phyloP scores from a whole-genome alignment of 495 filamentous ascomycete species.

The Hypoxylon trugodes region DNA sequence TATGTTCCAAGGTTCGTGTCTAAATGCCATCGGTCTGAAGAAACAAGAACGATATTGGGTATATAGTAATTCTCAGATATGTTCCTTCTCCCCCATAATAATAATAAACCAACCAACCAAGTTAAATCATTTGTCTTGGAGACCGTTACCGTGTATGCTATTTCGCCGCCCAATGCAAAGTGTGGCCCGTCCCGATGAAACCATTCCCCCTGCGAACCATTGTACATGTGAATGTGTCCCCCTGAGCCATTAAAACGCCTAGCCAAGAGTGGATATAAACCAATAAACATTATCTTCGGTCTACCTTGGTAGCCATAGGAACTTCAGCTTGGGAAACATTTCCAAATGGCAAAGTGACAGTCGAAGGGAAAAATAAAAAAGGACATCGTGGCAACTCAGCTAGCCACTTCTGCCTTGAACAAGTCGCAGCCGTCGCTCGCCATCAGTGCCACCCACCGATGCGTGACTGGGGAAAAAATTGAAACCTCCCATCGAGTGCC shows the following conservation, averaged over 20 bases:
- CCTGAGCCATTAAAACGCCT: constrained; percentile 35
- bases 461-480: constrained; percentile 43
- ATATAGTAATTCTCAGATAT: constrained; percentile 38
- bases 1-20: too few species aligned
- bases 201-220: constrained; percentile 18
- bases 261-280: constrained; percentile 35
- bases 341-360: constrained; percentile 31
- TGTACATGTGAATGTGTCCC: constrained; percentile 27
- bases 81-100: constrained; percentile 15
- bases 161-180: constrained; percentile 30
- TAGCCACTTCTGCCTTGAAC: constrained; percentile 38
- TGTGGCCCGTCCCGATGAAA: constrained; percentile 33
- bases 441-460: constrained; percentile 27
- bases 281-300: constrained; percentile 41
- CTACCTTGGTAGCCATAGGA: constrained; percentile 21
- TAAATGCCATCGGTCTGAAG: constrained; percentile 26
- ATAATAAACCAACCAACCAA: constrained; percentile 17
- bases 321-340: constrained; percentile 13
- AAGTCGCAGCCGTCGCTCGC: constrained; percentile 41
- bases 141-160: constrained; percentile 17
- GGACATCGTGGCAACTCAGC: constrained; percentile 18
- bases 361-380: too few species aligned
- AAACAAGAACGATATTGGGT: constrained; percentile 22
- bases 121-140: constrained; percentile 15
- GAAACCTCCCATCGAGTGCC: constrained; percentile 38